Percentiles rank a stretch among this genome's conserved stretches.
Evolutionary conservation across 164 flowering plant species (phyloP).

Genomic region (Nymphaea colorata): DNA sequence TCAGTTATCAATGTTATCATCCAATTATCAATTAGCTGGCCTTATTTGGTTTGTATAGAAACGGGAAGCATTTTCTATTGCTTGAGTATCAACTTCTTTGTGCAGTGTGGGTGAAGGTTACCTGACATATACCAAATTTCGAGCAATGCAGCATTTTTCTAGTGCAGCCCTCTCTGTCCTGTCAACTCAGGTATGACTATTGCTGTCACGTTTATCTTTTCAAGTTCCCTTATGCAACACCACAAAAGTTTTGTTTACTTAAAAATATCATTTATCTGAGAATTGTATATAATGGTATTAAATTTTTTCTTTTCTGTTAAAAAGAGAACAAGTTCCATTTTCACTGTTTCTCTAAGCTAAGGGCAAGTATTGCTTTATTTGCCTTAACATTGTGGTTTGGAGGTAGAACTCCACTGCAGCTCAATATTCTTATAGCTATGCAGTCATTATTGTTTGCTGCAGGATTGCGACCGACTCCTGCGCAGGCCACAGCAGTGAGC

Average conservation of each 20-base stretch:
- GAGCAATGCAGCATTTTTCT: slow-evolving; percentile 80
- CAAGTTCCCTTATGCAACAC: neutral
- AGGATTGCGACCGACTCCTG: slow-evolving; percentile 97
- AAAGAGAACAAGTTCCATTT: neutral
- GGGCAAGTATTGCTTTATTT: neutral
- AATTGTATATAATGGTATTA: neutral
- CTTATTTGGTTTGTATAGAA: neutral
- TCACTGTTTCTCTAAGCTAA: neutral
- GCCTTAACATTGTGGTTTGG: neutral
- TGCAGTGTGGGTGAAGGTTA: slow-evolving; percentile 94
- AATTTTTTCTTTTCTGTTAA: slow-evolving; percentile 1
- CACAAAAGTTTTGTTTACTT: neutral
- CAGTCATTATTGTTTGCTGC: slow-evolving; percentile 99
- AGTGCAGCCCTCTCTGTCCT: slow-evolving; percentile 92
- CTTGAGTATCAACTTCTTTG: slow-evolving; percentile 4
- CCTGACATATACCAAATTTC: slow-evolving; percentile 79
- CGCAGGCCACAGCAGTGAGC: slow-evolving; percentile 91
- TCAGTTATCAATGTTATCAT: neutral
- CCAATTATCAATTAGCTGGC: neutral
- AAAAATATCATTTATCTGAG: neutral
- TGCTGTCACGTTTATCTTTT: slow-evolving; percentile 9
- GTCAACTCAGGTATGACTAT: slow-evolving; percentile 74
- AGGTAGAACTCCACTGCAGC: slow-evolving; percentile 6
- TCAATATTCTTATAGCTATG: slow-evolving; percentile 38
- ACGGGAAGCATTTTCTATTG: neutral